A percentile compares a stretch with the other conserved stretches of the same genome.
These are phyloP conservation scores for Friedmanniomyces simplex DNA, from an alignment of 495 filamentous ascomycete species.

Conservation along the genomic window DNA sequence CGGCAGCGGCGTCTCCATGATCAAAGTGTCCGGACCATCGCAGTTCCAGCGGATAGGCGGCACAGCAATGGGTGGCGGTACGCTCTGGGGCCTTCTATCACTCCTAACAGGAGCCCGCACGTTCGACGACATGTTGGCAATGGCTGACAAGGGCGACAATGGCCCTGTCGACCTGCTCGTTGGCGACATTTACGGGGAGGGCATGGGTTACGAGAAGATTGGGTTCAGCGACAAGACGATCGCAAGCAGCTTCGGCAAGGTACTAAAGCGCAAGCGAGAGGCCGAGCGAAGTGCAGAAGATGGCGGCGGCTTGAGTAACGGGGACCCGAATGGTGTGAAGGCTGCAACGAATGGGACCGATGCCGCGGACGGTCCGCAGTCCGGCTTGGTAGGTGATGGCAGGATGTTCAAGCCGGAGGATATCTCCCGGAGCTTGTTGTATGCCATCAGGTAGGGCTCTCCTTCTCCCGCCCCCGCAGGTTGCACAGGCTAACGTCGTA, in stretches of 20 bases:
- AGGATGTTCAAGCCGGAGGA: conserved; percentile 51
- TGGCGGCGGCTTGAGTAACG: conserved; percentile 49
- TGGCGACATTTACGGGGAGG: conserved; percentile 94
- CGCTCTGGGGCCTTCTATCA: conserved; percentile 87
- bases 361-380: conserved; percentile 1
- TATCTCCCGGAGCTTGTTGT: conserved; percentile 63
- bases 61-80: conserved; percentile 88
- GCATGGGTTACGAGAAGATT: conserved; percentile 88
- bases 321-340: conserved; percentile 31
- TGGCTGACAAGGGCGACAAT: conserved; percentile 93
- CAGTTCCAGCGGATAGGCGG: conserved; percentile 84
- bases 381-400: conserved; percentile 15
- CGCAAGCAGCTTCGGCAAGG: conserved; percentile 91
- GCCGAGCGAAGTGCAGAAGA: conserved; percentile 73
- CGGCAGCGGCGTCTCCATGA: conserved; percentile 96
- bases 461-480: neutral
- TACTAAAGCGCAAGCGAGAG: conserved; percentile 73
- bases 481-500: neutral
- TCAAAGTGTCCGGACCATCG: conserved; percentile 85
- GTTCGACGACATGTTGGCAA: conserved; percentile 90
- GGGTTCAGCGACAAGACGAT: conserved; percentile 89
- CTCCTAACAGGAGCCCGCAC: conserved; percentile 79
- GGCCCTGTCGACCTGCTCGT: conserved; percentile 91
- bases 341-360: neutral
- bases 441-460: conserved; percentile 62